Conservation (phyloP, 179 eudicot species). For the Amaranthus tricolor region DNA sequence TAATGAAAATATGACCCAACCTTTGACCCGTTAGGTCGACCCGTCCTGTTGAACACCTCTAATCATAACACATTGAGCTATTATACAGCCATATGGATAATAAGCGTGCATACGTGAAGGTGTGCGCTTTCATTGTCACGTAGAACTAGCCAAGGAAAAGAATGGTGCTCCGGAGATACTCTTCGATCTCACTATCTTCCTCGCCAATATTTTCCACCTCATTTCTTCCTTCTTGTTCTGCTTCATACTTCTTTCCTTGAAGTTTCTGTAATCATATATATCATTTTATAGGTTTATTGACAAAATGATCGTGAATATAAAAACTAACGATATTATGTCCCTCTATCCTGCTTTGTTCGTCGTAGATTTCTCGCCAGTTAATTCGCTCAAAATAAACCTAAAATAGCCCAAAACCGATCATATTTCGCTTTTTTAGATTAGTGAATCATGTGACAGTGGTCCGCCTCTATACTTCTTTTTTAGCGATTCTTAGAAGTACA, state of each 20-base stretch:
- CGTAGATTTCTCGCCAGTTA: background rate
- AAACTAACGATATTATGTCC: background rate
- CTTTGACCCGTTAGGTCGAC: no score
- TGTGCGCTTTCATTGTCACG: conserved; percentile 20
- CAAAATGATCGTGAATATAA: background rate
- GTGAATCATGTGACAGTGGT: no score
- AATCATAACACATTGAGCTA: no score
- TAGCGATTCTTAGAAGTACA: background rate
- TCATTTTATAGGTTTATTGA: background rate
- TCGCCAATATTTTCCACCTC: conserved; percentile 84
- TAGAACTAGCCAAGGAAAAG: conserved; percentile 41
- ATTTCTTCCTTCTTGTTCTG: conserved; percentile 81
- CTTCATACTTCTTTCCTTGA: conserved; percentile 50
- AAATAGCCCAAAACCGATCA: no score
- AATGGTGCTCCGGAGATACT: conserved; percentile 67
- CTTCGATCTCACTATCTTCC: conserved; percentile 67
- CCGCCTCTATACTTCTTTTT: background rate
- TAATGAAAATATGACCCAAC: no score
- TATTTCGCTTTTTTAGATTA: no score
- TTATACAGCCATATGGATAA: no score
- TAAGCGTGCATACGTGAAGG: background rate
- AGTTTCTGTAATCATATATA: conserved; percentile 43
- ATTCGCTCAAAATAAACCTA: no score
- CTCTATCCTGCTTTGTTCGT: background rate
- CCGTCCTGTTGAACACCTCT: no score